Conservation (phyloP, 371 early-diverging fungal species). For the Apophysomyces variabilis region DNA sequence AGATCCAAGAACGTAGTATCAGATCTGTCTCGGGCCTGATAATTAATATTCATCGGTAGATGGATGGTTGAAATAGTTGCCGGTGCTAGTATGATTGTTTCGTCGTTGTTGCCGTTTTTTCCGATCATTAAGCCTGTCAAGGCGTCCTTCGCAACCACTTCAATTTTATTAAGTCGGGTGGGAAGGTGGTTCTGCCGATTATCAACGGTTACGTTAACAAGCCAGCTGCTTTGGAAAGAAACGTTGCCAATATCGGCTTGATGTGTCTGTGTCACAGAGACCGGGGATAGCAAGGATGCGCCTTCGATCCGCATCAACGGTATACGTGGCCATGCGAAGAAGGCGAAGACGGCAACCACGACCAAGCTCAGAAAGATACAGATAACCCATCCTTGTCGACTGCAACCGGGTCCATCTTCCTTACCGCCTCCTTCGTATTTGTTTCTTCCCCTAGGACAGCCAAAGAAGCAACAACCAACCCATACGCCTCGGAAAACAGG, state of each 20-base stretch:
- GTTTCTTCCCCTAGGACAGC: constrained; percentile 1
- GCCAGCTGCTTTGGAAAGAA: constrained; percentile 35
- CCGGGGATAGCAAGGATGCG: constrained; percentile 21
- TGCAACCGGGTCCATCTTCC: neutral
- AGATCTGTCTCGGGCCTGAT: constrained; percentile 33
- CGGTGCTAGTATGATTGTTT: constrained; percentile 16
- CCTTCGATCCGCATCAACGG: constrained; percentile 41
- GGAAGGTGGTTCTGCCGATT: constrained; percentile 38
- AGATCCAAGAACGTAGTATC: constrained; percentile 38
- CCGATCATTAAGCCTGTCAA: constrained; percentile 36
- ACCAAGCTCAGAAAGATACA: constrained; percentile 23
- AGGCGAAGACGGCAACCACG: constrained; percentile 18
- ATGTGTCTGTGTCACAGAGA: constrained; percentile 23
- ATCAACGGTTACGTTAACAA: constrained; percentile 31
- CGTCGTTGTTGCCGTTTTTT: constrained; percentile 22
- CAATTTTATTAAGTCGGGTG: constrained; percentile 24
- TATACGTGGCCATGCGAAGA: constrained; percentile 36
- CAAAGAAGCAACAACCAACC: constrained; percentile 21
- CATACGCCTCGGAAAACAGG: constrained; percentile 12
- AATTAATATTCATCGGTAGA: constrained; percentile 35
- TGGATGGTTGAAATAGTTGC: constrained; percentile 29
- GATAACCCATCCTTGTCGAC: constrained; percentile 25
- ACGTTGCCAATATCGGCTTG: constrained; percentile 27
- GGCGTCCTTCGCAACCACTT: constrained; percentile 34
- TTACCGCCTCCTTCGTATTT: neutral